Evolutionary conservation across 768 basidiomycete genomes (phyloP), one percentile per base, ranked within the genome.

Genomic region (Mycena metata): DNA sequence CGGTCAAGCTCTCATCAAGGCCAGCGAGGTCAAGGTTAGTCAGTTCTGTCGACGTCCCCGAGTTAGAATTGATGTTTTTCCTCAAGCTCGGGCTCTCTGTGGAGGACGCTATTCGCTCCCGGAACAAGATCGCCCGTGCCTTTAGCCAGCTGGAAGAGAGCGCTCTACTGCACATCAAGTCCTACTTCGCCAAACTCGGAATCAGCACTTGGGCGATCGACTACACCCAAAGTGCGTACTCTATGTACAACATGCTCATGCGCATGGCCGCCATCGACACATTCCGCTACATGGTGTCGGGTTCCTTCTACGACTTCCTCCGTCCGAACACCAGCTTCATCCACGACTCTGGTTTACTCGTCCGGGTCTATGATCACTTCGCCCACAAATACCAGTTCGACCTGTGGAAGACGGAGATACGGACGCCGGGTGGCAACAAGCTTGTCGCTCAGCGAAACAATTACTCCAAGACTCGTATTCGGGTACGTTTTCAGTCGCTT

Each of bases 171-270:
- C 58, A 64, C 23, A 23, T 69, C 51, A 24, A 41, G 23, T 12
- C 57, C 39, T 60, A 65, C 50, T 41, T 69, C 17, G 46, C 68
- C 1, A 64, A 61, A 23, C 59, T 69, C 12, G 64, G 68, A 17
- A 46, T 69, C 52, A 0, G 12, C 43, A 17, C 3, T 9, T 69
- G 68, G 68, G 68, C 63, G 6, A 21, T 46, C 33, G 63, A 69
- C 59, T 65, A 33, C 47, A 41, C 16, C 9, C 68, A 69, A 49
- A 52, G 24, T 19, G 26, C 68, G 2, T 59, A 69, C 24, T 64
- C 68, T 16, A 35, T 52, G 63, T 69, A 69, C 58, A 66, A 69
- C 50, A 15, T 15, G 6, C 52, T 58, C 8, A 64, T 64, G 63
- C 58, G 64, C 47, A 60, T 65, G 49, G 3, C 1, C 33, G 69